Base-by-base conservation (phyloP, 2,329 filamentous ascomycete species). In the Ophiocordyceps sinensis region DNA sequence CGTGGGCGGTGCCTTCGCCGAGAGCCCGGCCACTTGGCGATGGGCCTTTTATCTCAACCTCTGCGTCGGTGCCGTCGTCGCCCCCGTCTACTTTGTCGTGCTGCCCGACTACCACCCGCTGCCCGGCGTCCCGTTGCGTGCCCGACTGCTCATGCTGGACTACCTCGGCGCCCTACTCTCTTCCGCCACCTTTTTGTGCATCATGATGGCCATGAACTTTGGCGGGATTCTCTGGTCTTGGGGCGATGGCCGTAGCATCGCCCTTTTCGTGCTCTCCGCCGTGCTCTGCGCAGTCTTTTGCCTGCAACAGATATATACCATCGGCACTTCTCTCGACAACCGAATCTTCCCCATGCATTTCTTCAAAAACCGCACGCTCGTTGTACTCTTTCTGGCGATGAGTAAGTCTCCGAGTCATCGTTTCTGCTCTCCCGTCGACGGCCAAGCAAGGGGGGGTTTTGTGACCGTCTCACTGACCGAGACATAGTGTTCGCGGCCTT, bases 41-140 rank as follows among this genome's bases (percentile, higher is more conserved):
- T 43, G 42, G 42, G 42, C 35, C 1, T 71, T 71, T 43, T 79
- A 79, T 48, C 68, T 78, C 56, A 78, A 77, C 47, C 58, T 77
- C 11, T 28, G 34, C 28, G 29, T 66, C 5, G 70, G 56, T 4
- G 63, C 48, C 30, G 51, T 61, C 28, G 49, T 51, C 5, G 44
- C 54, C 3, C 54, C 56, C 1, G 46, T 44, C 2, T 60, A 52
- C 42, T 3, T 59, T 35, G 51, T 53, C n/a, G 19, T 53, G 5
- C 26, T 60, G 4, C 56, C 55, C 3, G 31, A 29, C n/a, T 36
- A 52, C 15, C 14, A 44, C 46, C 5, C 30, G 48, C 1, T 36
- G 46, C 44, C 49, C 1, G 51, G 46, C 5, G 41, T 50, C 3
- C 34, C 49, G 0, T 29, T 59, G 4, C 31, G 7, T 14, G 10